A percentile compares a stretch with the other conserved stretches of the same genome.
Evolutionary conservation across 345 rosid genomes (phyloP).

Genomic region (Lumnitzera littorea): DNA sequence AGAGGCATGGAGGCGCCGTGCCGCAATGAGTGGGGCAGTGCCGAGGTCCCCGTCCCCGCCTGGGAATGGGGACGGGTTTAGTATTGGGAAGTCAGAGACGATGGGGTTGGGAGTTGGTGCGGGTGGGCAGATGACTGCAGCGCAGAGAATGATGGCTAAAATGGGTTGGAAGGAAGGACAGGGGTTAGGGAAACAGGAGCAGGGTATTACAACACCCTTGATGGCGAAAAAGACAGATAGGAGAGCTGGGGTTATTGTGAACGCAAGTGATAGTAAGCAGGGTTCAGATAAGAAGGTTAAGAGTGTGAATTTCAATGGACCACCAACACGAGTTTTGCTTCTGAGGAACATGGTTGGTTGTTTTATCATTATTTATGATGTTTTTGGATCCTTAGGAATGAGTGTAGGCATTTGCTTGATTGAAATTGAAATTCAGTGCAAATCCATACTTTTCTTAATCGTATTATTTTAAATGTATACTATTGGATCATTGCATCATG

Average conservation of each 20-base stretch:
- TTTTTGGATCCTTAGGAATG: neutral
- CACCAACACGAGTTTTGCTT: slow-evolving; percentile 78
- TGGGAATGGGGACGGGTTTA: slow-evolving; percentile 47
- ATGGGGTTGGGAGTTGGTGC: slow-evolving; percentile 90
- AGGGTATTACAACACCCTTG: slow-evolving; percentile 93
- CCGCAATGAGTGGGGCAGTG: slow-evolving; percentile 71
- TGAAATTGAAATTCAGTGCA: neutral
- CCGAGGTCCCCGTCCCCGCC: slow-evolving; percentile 82
- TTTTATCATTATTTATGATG: neutral
- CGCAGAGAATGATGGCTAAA: slow-evolving; percentile 99
- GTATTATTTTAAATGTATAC: neutral
- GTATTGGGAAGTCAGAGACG: slow-evolving; percentile 79
- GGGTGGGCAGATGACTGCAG: slow-evolving; percentile 99
- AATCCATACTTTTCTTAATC: neutral
- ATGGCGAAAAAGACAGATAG: slow-evolving; percentile 97
- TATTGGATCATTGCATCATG: neutral
- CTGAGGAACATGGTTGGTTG: slow-evolving; percentile 83
- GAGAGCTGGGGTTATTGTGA: slow-evolving; percentile 98
- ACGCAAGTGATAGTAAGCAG: slow-evolving; percentile 64
- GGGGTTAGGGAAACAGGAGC: slow-evolving; percentile 93
- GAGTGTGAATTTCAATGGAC: slow-evolving; percentile 74
- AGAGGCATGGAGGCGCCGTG: slow-evolving; percentile 95
- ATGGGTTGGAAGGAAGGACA: slow-evolving; percentile 99
- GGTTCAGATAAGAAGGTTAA: slow-evolving; percentile 73
- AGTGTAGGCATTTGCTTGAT: neutral